A percentile compares a stretch with the other conserved stretches of the same genome.
These are phyloP conservation scores for Phytophthora sp. DNA, from an alignment of 352 stramenopile genomes.

Conservation along the genomic window DNA sequence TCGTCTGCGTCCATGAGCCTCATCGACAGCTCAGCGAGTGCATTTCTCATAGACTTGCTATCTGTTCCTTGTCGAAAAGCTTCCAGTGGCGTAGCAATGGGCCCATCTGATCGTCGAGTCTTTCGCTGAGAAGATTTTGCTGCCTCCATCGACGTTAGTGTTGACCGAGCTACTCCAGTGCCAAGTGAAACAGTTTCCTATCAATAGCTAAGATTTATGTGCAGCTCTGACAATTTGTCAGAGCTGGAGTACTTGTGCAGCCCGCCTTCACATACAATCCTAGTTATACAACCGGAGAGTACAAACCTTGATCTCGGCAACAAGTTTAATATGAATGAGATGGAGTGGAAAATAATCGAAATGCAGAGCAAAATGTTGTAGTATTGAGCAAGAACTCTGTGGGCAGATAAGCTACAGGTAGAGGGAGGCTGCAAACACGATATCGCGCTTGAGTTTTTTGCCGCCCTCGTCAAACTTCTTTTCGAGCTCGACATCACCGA, in stretches of 20 bases:
- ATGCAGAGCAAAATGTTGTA: too few relatives aligned
- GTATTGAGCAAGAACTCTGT: conserved; percentile 6
- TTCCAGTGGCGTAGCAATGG: conserved; percentile 51
- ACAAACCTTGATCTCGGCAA: too few relatives aligned
- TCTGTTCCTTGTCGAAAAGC: conserved; percentile 40
- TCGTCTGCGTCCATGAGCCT: conserved; percentile 56
- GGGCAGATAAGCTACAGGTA: conserved; percentile 88
- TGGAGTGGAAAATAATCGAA: too few relatives aligned
- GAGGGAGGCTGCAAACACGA: conserved; percentile 99
- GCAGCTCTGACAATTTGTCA: too few relatives aligned
- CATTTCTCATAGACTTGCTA: conserved; percentile 40
- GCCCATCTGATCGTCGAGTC: conserved; percentile 29
- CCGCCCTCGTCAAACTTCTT: conserved; percentile 98
- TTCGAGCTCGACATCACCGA: conserved; percentile 97
- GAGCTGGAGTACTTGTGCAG: too few relatives aligned
- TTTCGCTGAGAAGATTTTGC: conserved; percentile 17
- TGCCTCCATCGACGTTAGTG: not conserved
- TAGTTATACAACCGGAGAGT: too few relatives aligned
- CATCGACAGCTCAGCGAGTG: conserved; percentile 65
- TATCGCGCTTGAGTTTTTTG: conserved; percentile 98
- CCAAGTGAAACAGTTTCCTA: conserved; percentile 1
- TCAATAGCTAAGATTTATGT: too few relatives aligned
- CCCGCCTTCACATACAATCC: too few relatives aligned
- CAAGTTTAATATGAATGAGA: too few relatives aligned
- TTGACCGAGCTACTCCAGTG: not conserved